Conservation (phyloP, 768 basidiomycete species). For the Galerina sulciceps region DNA sequence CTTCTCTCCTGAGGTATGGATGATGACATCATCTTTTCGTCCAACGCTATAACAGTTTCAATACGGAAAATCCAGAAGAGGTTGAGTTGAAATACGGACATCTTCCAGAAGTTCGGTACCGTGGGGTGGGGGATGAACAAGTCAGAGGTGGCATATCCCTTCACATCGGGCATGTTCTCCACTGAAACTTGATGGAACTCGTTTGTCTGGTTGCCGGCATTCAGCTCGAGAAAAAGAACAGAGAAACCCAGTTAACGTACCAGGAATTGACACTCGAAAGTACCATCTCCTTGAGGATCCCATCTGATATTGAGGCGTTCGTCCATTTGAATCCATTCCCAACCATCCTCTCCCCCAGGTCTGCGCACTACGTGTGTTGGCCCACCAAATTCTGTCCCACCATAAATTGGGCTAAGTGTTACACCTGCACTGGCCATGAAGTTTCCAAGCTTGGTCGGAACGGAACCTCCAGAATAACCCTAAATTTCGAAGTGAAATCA, state of each 20-base stretch:
- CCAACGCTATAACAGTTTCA: constrained; percentile 33
- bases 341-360: constrained; percentile 24
- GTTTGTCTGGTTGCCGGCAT: constrained; percentile 25
- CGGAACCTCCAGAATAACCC: constrained; percentile 39
- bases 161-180: constrained; percentile 38
- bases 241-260: constrained; percentile 21
- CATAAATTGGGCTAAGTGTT: constrained; percentile 34
- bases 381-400: constrained; percentile 40
- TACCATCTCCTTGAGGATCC: constrained; percentile 39
- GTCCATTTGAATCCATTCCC: constrained; percentile 35
- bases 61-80: not conserved
- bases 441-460: constrained; percentile 40
- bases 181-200: constrained; percentile 36
- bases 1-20: constrained; percentile 40
- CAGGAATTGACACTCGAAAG: constrained; percentile 41
- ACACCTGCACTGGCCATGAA: constrained; percentile 37
- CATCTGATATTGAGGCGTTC: constrained; percentile 33
- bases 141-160: constrained; percentile 49
- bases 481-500: constrained; percentile 10
- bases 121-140: constrained; percentile 48
- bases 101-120: constrained; percentile 43
- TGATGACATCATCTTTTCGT: constrained; percentile 42
- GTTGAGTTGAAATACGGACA: constrained; percentile 29
- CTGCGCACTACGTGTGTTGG: constrained; percentile 19
- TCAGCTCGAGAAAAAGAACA: not conserved